A percentile compares a stretch with the other conserved stretches of the same genome.
Evolutionary conservation across 2,329 filamentous ascomycete species (phyloP).

Genomic region (Botryosphaeria agaves): DNA sequence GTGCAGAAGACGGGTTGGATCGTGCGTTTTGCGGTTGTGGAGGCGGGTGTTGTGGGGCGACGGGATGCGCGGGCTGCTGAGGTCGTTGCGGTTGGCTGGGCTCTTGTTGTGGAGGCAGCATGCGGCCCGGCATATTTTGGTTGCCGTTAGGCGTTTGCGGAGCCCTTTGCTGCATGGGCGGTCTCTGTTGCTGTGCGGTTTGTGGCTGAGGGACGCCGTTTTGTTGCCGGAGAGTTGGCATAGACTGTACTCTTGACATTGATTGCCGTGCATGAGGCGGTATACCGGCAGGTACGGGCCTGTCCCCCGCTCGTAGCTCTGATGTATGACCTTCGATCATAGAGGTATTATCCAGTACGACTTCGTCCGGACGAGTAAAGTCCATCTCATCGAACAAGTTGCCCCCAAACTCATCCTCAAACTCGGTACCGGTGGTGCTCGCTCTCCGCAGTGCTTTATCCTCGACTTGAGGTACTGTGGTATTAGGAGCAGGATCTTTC

Average conservation of each 20-base stretch:
- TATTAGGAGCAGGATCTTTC: too few relatives aligned
- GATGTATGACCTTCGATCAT: constrained; percentile 1
- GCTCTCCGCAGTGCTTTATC: too few relatives aligned
- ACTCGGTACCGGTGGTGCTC: neutral
- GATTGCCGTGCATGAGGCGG: neutral
- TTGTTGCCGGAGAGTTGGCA: neutral
- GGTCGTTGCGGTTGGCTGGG: constrained; percentile 10
- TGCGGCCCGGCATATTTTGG: constrained; percentile 8
- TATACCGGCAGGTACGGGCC: too few relatives aligned
- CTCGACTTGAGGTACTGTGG: too few relatives aligned
- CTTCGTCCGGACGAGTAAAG: neutral
- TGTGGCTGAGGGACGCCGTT: neutral
- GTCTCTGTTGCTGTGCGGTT: neutral
- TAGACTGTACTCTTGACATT: neutral
- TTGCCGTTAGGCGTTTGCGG: neutral
- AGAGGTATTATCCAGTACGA: neutral
- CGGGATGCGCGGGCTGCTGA: too few relatives aligned
- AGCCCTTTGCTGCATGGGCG: constrained; percentile 4
- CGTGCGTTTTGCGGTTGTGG: constrained; percentile 5
- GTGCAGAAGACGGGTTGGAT: constrained; percentile 14
- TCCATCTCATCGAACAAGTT: neutral
- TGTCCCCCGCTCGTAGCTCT: too few relatives aligned
- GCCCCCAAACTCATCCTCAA: constrained; percentile 1
- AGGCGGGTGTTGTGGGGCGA: constrained; percentile 7
- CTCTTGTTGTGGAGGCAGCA: constrained; percentile 12